A percentile compares a stretch with the other conserved stretches of the same genome.
phyloP scores from a whole-genome alignment of 2,329 filamentous ascomycete genomes.

The Penicillium frequentans region DNA sequence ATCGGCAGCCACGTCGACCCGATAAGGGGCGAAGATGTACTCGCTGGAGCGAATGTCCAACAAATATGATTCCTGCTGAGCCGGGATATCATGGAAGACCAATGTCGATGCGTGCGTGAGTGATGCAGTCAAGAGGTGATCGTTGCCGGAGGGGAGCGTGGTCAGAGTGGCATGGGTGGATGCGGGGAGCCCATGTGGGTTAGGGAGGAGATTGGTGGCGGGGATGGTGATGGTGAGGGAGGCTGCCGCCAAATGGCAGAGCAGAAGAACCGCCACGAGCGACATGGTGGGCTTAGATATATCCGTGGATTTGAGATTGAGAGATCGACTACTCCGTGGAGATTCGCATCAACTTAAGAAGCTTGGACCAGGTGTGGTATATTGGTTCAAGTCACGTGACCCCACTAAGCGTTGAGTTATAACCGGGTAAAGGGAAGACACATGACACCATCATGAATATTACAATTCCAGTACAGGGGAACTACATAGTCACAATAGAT shows the following conservation, averaged over 20 bases:
- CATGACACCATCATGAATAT: too few relatives aligned
- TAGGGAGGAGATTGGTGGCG: conserved; percentile 44
- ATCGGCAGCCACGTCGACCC: conserved; percentile 64
- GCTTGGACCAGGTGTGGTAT: neutral
- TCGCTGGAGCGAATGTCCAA: conserved; percentile 73
- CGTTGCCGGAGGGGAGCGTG: conserved; percentile 33
- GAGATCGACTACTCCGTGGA: neutral
- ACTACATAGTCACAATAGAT: too few relatives aligned
- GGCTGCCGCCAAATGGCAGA: conserved; percentile 17
- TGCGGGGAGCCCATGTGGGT: conserved; percentile 43
- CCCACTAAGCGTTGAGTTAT: neutral
- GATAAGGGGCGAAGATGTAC: conserved; percentile 73
- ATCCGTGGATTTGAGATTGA: neutral
- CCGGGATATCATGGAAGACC: conserved; percentile 64
- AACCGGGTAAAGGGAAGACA: neutral
- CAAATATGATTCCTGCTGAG: conserved; percentile 63
- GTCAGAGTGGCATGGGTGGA: conserved; percentile 55
- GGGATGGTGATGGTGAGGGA: conserved; percentile 42
- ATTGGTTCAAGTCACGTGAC: neutral
- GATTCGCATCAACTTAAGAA: neutral
- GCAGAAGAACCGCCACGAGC: conserved; percentile 19
- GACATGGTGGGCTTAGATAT: conserved; percentile 8
- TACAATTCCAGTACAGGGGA: too few relatives aligned
- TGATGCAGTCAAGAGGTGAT: conserved; percentile 61
- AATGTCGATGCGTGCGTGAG: conserved; percentile 70